A percentile compares a stretch with the other conserved stretches of the same genome.
Evolutionary conservation across 164 flowering plant species (phyloP).

Genomic region (Aristolochia californica): DNA sequence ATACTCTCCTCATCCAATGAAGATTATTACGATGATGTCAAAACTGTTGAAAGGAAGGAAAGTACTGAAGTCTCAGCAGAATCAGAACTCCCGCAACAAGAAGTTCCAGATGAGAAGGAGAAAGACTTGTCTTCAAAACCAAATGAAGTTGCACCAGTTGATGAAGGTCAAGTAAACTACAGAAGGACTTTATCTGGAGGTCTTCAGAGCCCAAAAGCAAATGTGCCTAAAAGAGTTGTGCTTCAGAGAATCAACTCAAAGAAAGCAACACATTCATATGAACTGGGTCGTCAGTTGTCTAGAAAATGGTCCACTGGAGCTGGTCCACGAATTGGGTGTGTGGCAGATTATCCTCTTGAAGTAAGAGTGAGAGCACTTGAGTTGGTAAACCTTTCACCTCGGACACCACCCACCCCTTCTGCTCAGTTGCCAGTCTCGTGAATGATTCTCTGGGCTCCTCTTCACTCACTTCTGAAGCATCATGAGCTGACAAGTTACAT

Average conservation of each 20-base stretch:
- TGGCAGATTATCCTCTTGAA: constrained; percentile 75
- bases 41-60: constrained; percentile 6
- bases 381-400: constrained; percentile 59
- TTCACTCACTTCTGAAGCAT: no score
- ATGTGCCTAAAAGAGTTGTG: constrained; percentile 51
- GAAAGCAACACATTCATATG: constrained; percentile 49
- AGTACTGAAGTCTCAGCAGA: constrained; percentile 5
- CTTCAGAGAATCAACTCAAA: constrained; percentile 73
- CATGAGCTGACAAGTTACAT: no score
- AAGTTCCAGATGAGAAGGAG: constrained; percentile 10
- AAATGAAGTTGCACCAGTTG: background rate
- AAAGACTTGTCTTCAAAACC: constrained; percentile 8
- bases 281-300: constrained; percentile 59
- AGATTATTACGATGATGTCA: constrained; percentile 34
- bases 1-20: constrained; percentile 45
- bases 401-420: constrained; percentile 28
- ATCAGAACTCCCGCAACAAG: constrained; percentile 11
- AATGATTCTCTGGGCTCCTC: no score
- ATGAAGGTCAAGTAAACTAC: constrained; percentile 12
- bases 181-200: constrained; percentile 78
- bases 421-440: no score
- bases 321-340: constrained; percentile 85
- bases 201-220: constrained; percentile 56
- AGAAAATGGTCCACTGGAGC: constrained; percentile 75
- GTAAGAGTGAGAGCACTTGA: constrained; percentile 65